Percentiles rank a stretch among this genome's conserved stretches.
These are phyloP conservation scores for Tuber melanosporum DNA, from an alignment of 495 filamentous ascomycete species.

Conservation along the genomic window DNA sequence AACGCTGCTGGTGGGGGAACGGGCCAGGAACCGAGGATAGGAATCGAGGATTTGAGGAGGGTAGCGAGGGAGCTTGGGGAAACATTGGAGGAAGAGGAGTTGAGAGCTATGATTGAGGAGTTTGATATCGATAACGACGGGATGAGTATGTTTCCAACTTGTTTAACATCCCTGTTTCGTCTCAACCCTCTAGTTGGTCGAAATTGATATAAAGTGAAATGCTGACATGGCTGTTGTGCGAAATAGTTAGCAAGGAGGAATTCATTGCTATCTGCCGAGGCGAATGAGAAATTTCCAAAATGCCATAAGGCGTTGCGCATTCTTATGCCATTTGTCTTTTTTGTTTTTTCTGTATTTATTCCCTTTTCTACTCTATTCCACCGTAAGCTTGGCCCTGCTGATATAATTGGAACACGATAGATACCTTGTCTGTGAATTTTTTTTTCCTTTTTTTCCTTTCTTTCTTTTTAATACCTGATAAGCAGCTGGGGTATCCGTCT, in stretches of 20 bases:
- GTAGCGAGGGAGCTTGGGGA: conserved; percentile 91
- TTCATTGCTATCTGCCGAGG: conserved; percentile 70
- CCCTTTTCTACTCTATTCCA: neutral
- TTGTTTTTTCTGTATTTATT: conserved; percentile 39
- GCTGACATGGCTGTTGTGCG: conserved; percentile 1
- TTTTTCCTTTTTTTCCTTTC: neutral
- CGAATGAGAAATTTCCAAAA: conserved; percentile 23
- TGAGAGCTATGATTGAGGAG: conserved; percentile 95
- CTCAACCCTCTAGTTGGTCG: neutral
- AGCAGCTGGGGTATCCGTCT: neutral
- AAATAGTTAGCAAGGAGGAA: conserved; percentile 72
- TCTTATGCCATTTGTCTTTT: conserved; percentile 49
- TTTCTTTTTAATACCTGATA: neutral
- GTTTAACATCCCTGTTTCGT: neutral
- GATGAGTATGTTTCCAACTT: conserved; percentile 43
- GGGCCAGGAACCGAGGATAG: conserved; percentile 52
- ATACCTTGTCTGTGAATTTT: neutral
- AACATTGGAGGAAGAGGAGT: conserved; percentile 82
- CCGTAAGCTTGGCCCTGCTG: conserved; percentile 1
- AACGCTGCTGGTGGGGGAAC: conserved; percentile 47
- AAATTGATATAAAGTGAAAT: neutral
- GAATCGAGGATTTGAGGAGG: conserved; percentile 71
- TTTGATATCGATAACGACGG: conserved; percentile 93
- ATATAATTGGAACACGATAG: conserved; percentile 6
- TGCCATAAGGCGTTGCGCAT: conserved; percentile 46